Evolutionary conservation across 83 land plant species (phyloP), one percentile per base, ranked within the genome.

Genomic region (Thuja plicata): DNA sequence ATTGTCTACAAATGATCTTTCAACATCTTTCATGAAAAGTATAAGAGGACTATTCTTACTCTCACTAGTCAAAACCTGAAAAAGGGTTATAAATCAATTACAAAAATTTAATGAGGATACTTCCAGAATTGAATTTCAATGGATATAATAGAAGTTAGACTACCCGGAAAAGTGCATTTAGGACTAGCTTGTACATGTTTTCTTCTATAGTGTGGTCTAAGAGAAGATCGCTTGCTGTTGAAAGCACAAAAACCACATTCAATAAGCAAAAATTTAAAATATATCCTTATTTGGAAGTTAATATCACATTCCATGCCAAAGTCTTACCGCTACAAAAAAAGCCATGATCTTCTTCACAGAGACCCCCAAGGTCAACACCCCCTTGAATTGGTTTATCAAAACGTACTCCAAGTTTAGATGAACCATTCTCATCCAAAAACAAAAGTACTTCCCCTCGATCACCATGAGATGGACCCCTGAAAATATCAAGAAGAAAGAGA

Each of bases 321-420:
- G 32, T 90, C 32, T 85, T 87, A 98, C 99, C 97, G 55, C 90
- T 80, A 88, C 99, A 97, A 86, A 94, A 97, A 89, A 93, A 97
- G n/a, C 99, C 99, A 86, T 95, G 96, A 89, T 94, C 95, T 84
- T 92, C 96, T 92, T 98, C 99, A 90, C 99, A 98, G 55, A 93
- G 91, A 57, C 97, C 99, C 1, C 99, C 97, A 70, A 98, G 97
- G 87, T 97, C 93, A 86, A 90, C 94, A 43, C 99, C 99, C 21
- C 93, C 99, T 54, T 96, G 93, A 62, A 98, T 92, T 57, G 97
- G 89, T 73, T 91, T 93, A 87, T 98, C 99, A 93, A 98, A 98
- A 90, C 98, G 94, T n/a, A 98, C 98, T 27, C 98, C 99, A 91
- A 98, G 93, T 93, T 98, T 98, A 37, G 95, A 93, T n/a, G 92